Conservation (phyloP, 768 basidiomycete species). For the Goffeauzyma gilvescens region DNA sequence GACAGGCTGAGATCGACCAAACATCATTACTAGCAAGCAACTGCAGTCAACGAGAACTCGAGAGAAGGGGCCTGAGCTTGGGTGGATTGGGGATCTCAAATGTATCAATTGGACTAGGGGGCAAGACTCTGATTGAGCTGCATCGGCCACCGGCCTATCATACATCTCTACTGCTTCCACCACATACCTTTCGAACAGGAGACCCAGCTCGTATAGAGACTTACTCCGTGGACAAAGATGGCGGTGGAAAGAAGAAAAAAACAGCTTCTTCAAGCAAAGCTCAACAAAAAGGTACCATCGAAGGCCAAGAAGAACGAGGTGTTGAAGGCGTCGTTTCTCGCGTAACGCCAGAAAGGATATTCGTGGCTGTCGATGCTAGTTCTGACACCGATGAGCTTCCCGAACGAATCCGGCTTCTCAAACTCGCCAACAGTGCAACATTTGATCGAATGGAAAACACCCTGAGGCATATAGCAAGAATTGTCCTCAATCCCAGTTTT, state of each 20-base stretch:
- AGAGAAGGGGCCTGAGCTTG: constrained; percentile 66
- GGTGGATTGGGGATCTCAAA: constrained; percentile 50
- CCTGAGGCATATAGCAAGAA: constrained; percentile 45
- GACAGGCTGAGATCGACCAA: constrained; percentile 65
- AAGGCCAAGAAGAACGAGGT: too few relatives aligned
- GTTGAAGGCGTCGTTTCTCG: constrained; percentile 24
- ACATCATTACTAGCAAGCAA: constrained; percentile 61
- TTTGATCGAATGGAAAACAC: constrained; percentile 85
- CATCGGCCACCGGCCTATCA: constrained; percentile 69
- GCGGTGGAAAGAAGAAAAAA: constrained; percentile 32
- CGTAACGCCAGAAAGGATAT: constrained; percentile 66
- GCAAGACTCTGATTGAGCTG: constrained; percentile 75
- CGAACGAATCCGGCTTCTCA: constrained; percentile 58
- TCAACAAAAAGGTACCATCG: too few relatives aligned
- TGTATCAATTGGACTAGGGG: constrained; percentile 71
- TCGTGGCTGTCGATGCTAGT: constrained; percentile 39
- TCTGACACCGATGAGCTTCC: constrained; percentile 39
- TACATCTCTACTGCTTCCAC: constrained; percentile 49
- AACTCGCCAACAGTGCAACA: constrained; percentile 79
- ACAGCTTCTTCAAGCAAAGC: too few relatives aligned
- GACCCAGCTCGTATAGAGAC: constrained; percentile 75
- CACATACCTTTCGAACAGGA: constrained; percentile 73
- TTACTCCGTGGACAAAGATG: constrained; percentile 34
- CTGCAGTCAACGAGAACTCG: constrained; percentile 65
- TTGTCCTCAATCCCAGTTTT: constrained; percentile 15